Evolutionary conservation across 306 rosid species (phyloP), one percentile per base, ranked within the genome.

Genomic region (Ziziphus jujuba): DNA sequence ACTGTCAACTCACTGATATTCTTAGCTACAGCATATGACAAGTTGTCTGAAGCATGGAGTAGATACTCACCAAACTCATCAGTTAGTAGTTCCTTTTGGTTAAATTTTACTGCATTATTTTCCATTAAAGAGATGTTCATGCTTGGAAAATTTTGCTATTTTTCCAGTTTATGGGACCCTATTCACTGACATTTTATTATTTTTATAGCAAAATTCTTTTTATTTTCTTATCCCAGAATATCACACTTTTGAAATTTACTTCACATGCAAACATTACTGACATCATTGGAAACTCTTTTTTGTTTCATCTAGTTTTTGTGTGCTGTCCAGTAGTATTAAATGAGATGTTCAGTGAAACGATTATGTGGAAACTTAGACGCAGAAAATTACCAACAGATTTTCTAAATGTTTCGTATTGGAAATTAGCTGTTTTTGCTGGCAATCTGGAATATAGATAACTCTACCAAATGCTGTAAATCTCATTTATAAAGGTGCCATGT

Each of bases 11-110:
- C 91, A 31, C 85, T 78, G 25, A 86, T 93, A 91, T 93, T 90
- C 82, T 67, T 93, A 69, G 96, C 91, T 55, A 86, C 97, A 56
- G 76, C 81, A 75, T 93, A 93, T 56, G 97, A 90, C 70, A 90
- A 78, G 66, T 84, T 80, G 71, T 90, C 98, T 22, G 95, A 90
- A 71, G 91, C 91, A 59, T 93, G 98, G 98, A 93, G 96, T 79
- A 78, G 72, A 78, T 67, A 67, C 77, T 90, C 95, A 45, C 96
- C 97, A 24, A 87, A 77, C 61, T 59, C 62, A 66, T 54, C 67
- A 83, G 98, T 93, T 70, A 51, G 96, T 66, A 48, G 6, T 56
- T 66, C 65, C 43, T 55, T 66, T 38, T 56, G 17, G 59, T 73
- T 31, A 72, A 69, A 67, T 63, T 66, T 72, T 13, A 14, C 25